A percentile compares a stretch with the other conserved stretches of the same genome.
phyloP scores from a whole-genome alignment of 257 asterid species.

The Solanum chaucha region DNA sequence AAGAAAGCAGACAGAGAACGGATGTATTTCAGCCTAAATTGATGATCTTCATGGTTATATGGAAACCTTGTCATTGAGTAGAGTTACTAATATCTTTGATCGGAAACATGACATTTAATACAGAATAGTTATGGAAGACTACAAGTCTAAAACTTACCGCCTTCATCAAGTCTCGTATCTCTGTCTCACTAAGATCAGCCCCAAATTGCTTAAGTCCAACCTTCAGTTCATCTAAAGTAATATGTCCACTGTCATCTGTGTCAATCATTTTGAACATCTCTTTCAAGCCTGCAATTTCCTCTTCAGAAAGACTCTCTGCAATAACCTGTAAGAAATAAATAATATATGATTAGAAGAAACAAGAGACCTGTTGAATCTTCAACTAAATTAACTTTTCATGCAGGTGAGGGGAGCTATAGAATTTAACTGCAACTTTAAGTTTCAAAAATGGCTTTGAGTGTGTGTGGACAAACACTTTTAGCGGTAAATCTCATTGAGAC shows the following conservation, averaged over 20 bases:
- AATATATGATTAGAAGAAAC: background rate
- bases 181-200: slow-evolving; percentile 15
- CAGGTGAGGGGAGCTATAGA: background rate
- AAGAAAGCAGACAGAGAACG: background rate
- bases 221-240: slow-evolving; percentile 22
- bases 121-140: background rate
- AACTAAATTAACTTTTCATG: background rate
- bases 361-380: background rate
- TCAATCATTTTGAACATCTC: slow-evolving; percentile 28
- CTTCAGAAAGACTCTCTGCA: slow-evolving; percentile 25
- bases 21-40: background rate
- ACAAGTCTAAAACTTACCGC: slow-evolving; percentile 8
- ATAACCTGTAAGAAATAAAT: slow-evolving; percentile 6
- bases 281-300: slow-evolving; percentile 25
- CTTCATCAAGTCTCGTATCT: slow-evolving; percentile 14
- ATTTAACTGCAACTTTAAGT: background rate
- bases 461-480: background rate
- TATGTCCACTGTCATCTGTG: slow-evolving; percentile 15
- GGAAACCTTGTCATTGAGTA: background rate
- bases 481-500: background rate
- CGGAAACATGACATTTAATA: background rate
- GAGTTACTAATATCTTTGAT: background rate
- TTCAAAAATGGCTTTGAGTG: background rate
- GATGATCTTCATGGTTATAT: background rate
- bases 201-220: slow-evolving; percentile 20